Base-by-base conservation (phyloP, 441 rosid genomes). In the Adansonia gregorii region DNA sequence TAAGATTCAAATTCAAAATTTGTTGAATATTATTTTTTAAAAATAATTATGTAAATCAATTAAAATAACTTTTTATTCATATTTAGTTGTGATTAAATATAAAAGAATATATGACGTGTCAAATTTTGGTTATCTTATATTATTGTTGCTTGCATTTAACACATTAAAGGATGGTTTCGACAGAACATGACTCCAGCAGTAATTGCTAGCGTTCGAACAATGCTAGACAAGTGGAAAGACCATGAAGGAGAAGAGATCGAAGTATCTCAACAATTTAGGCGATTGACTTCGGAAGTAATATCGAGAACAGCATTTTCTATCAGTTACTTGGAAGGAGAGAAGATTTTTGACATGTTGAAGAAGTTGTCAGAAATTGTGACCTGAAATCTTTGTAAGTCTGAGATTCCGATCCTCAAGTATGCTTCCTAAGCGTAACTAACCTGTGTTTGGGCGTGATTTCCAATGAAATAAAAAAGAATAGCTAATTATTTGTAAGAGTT, bases 221-320 rank as follows among this genome's bases (percentile, higher is more conserved):
- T 84, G 87, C 73, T 83, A 4, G 77, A 75, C 35, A 77, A 77
- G 67, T 83, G 88, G 88, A 81, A 41, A 65, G 49, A 69, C 3
- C 39, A 20, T 24, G 81, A 71, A 6, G 82, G 46, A 2, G 74
- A 75, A 74, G 85, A 86, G 82, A 82, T 82, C 4, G 85, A 82
- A 0, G 81, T 78, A 8, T 81, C 19, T 49, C 46, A 63, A 56
- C 87, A 88, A 74, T 70, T 85, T 43, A 82, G 17, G 72, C 3
- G 85, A 0, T 77, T 76, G 46, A 84, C 90, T n/a, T 69, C 74
- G n/a, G 79, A 77, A 27, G n/a, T 69, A 6, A 69, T 77, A 8
- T 77, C 75, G 1, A 77, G 79, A 49, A 59, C 75, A 27, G 60
- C 76, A 45, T 80, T 76, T 31, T 74, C 74, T 54, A 76, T 74